These are phyloP conservation scores for Anacardium occidentale DNA, from an alignment of 345 rosid species.

Conservation along the genomic window DNA sequence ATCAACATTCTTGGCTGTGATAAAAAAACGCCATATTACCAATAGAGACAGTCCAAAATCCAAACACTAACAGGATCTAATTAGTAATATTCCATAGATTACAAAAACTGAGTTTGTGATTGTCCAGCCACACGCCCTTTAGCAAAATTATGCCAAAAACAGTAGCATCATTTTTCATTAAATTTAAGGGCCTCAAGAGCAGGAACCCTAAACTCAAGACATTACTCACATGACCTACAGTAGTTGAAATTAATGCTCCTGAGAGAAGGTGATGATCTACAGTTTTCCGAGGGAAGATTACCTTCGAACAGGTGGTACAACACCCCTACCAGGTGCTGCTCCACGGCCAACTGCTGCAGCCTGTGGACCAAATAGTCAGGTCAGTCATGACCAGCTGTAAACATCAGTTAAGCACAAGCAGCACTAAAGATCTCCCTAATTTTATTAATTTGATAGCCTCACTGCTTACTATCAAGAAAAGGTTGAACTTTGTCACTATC, in stretches of 20 bases:
- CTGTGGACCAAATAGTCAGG: constrained; percentile 27
- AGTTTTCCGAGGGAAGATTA: constrained; percentile 24
- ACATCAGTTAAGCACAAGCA: background rate
- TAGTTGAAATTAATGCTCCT: background rate
- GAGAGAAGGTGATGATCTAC: background rate
- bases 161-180: constrained; percentile 13
- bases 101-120: constrained; percentile 5
- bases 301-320: constrained; percentile 71
- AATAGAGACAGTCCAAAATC: background rate
- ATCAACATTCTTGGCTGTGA: background rate
- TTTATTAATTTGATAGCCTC: background rate
- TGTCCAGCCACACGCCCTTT: background rate
- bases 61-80: background rate
- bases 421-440: background rate
- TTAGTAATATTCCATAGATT: background rate
- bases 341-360: constrained; percentile 87
- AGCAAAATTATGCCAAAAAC: background rate
- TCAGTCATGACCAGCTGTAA: background rate
- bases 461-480: background rate
- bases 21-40: background rate
- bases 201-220: background rate
- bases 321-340: constrained; percentile 70
- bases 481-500: background rate
- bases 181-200: background rate
- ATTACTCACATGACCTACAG: constrained; percentile 9